Base-by-base conservation (phyloP, 2,329 filamentous ascomycete species). In the Diaporthe sp. region DNA sequence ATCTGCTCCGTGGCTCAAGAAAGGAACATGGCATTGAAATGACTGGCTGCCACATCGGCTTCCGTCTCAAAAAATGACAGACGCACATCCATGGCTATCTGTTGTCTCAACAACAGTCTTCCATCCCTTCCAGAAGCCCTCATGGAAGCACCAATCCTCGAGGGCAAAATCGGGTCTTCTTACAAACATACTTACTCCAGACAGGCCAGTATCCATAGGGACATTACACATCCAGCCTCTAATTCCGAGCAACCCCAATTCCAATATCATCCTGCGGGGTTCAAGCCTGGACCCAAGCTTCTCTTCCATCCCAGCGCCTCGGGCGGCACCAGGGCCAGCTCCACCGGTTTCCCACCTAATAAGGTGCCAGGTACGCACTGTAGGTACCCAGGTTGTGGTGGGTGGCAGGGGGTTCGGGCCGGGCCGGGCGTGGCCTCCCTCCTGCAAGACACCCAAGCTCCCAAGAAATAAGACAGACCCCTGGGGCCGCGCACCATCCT, bases 351-450 rank as follows among this genome's bases (percentile, higher is more conserved):
- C 17, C n/a, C 22, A 46, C 2, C 19, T n/a, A 13, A 4, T 19
- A 7, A 7, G 2, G 15, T 19, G 7, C 5, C 1, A 55, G 28
- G 2, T 22, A 65, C 59, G 39, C 59, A 37, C 62, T 67, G 62
- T 51, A 25, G 12, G 15, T 67, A 17, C 9, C 39, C 17, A 12
- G 34, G 22, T 53, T 49, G 44, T 62, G 37, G n/a, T 65, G 39
- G 59, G 15, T 15, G 12, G 46, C 46, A 7, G 62, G 58, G 57
- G 65, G 61, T 44, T 68, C 65, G 65, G 65, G 46, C 65, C 65
- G 65, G 7, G 46, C 65, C 65, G 65, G 34, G 65, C 4, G n/a
- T 22, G 39, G 10, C 25, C 37, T n/a, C 42, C 61, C 12, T 67
- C 42, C 62, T 68, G 62, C 62, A 37, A 51, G 15, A 68, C 61